Percentiles rank a stretch among this genome's conserved stretches.
Evolutionary conservation across 140 eudicot species (phyloP).

Genomic region (Senecio squalidus): DNA sequence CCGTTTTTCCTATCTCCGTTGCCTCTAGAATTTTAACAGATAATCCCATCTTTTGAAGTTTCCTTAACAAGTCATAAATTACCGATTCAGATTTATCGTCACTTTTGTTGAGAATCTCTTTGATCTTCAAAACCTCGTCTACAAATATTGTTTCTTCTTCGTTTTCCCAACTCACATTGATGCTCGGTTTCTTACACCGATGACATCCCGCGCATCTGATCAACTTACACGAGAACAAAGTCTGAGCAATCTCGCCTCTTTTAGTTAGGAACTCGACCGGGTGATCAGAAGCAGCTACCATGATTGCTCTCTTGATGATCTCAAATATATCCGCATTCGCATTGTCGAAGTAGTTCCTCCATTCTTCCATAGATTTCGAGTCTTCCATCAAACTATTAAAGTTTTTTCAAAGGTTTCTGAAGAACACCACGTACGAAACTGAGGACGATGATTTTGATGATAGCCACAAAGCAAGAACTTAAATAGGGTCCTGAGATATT

Average conservation of each 20-base stretch:
- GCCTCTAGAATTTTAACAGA: not conserved
- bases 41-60: conserved; percentile 1
- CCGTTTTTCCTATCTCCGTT: not conserved
- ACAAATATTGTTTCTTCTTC: not conserved
- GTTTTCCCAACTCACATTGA: not conserved
- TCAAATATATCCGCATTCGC: not conserved
- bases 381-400: not conserved
- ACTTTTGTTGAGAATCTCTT: not conserved
- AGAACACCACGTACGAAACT: too few relatives aligned
- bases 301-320: conserved; percentile 14
- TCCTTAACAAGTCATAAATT: not conserved
- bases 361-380: not conserved
- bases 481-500: too few relatives aligned
- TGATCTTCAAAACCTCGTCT: conserved; percentile 11
- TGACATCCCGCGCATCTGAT: not conserved
- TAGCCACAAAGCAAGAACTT: too few relatives aligned
- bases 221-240: not conserved
- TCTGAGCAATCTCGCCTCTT: conserved; percentile 1
- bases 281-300: conserved; percentile 12
- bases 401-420: too few relatives aligned
- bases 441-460: too few relatives aligned
- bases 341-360: not conserved
- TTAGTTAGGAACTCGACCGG: conserved; percentile 6
- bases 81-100: not conserved
- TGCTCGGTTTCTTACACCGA: not conserved